phyloP scores from a whole-genome alignment of 2,329 filamentous ascomycete genomes.

The Scedosporium minutisporum region DNA sequence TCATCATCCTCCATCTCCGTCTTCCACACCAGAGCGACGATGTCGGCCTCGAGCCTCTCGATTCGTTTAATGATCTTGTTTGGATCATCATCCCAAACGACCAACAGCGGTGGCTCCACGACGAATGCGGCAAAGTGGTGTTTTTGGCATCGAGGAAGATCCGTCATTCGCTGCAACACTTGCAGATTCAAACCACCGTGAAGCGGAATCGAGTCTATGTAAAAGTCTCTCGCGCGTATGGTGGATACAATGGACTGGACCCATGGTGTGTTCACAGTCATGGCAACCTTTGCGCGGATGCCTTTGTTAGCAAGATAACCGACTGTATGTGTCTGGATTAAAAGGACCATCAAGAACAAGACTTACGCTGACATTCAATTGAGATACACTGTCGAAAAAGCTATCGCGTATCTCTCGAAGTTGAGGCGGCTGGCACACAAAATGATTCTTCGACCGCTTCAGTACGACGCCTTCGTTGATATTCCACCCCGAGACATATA shows the following conservation, averaged over 20 bases:
- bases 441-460: slow-evolving; percentile 27
- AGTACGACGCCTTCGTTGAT: slow-evolving; percentile 24
- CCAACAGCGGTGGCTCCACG: slow-evolving; percentile 44
- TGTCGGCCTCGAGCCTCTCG: slow-evolving; percentile 37
- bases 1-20: slow-evolving; percentile 29
- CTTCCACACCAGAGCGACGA: slow-evolving; percentile 51
- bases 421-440: slow-evolving; percentile 24
- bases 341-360: not conserved
- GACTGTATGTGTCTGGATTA: not conserved
- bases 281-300: slow-evolving; percentile 41
- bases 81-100: slow-evolving; percentile 56
- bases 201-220: slow-evolving; percentile 45
- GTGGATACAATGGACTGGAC: slow-evolving; percentile 48
- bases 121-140: slow-evolving; percentile 60
- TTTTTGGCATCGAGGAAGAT: slow-evolving; percentile 50
- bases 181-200: slow-evolving; percentile 49
- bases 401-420: slow-evolving; percentile 29
- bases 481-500: slow-evolving; percentile 8
- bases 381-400: slow-evolving; percentile 31
- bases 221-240: slow-evolving; percentile 27
- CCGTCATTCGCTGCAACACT: slow-evolving; percentile 46
- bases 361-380: slow-evolving; percentile 44
- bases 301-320: not conserved
- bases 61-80: slow-evolving; percentile 43
- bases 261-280: slow-evolving; percentile 57